These are phyloP conservation scores for Penicillium capsulatum DNA, from an alignment of 2,329 filamentous ascomycete genomes.

Conservation along the genomic window DNA sequence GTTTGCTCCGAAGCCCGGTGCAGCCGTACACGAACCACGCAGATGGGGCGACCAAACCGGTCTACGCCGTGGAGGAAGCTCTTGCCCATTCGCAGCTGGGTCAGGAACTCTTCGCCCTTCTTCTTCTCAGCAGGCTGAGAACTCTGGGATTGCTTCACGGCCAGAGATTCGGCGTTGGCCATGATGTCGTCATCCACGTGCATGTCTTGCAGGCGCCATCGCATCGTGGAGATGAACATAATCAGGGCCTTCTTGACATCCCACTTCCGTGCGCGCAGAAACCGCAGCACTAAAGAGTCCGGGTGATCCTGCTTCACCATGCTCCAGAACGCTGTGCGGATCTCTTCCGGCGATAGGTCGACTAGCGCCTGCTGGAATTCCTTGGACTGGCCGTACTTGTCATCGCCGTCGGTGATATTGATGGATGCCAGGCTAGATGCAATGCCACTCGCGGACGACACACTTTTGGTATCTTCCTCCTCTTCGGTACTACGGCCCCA, in stretches of 20 bases:
- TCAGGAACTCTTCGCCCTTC: slow-evolving; percentile 70
- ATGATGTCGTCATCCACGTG: slow-evolving; percentile 88
- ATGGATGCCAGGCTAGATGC: slow-evolving; percentile 38
- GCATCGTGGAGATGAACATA: slow-evolving; percentile 92
- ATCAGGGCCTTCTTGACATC: slow-evolving; percentile 87
- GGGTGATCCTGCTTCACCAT: slow-evolving; percentile 97
- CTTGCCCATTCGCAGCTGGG: slow-evolving; percentile 84
- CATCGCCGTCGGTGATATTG: slow-evolving; percentile 57
- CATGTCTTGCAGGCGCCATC: slow-evolving; percentile 80
- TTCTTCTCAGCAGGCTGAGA: slow-evolving; percentile 61
- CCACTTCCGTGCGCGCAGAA: slow-evolving; percentile 89
- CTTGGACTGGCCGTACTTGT: slow-evolving; percentile 90
- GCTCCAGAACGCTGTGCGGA: slow-evolving; percentile 78
- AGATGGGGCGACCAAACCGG: slow-evolving; percentile 79
- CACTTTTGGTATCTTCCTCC: slow-evolving; percentile 32
- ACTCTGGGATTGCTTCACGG: slow-evolving; percentile 58
- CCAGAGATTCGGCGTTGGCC: slow-evolving; percentile 65
- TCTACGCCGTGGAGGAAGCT: slow-evolving; percentile 87
- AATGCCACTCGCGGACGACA: slow-evolving; percentile 35
- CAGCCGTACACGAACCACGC: slow-evolving; percentile 74
- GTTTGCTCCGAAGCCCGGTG: slow-evolving; percentile 80
- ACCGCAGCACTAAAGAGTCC: slow-evolving; percentile 75
- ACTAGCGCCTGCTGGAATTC: slow-evolving; percentile 78
- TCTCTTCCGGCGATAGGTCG: slow-evolving; percentile 69
- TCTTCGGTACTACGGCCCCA: slow-evolving; percentile 59